Evolutionary conservation across 2,329 filamentous ascomycete species (phyloP).

Genomic region (Corynespora cassiicola): DNA sequence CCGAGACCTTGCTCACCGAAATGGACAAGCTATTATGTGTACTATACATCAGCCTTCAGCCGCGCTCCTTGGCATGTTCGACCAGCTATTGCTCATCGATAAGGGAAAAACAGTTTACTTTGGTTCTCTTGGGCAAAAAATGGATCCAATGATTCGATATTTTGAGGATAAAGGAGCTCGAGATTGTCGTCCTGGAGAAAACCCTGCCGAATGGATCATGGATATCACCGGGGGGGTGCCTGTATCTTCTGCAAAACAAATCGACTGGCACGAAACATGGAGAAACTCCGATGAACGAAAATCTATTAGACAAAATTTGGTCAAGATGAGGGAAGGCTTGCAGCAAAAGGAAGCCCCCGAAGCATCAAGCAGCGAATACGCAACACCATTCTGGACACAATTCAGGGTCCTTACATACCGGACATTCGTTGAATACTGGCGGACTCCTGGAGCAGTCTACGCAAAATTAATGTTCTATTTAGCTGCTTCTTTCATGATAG

Average conservation of each 20-base stretch:
- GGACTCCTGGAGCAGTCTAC: constrained; percentile 3
- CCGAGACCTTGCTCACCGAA: constrained; percentile 50
- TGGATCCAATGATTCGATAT: constrained; percentile 68
- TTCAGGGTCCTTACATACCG: not conserved
- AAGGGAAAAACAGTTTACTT: constrained; percentile 79
- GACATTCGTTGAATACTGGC: constrained; percentile 6
- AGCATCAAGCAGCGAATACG: too few relatives aligned
- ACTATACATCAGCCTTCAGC: constrained; percentile 82
- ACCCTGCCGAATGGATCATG: constrained; percentile 78
- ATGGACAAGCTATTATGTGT: constrained; percentile 68
- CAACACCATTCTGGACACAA: constrained; percentile 1
- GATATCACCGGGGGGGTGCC: too few relatives aligned
- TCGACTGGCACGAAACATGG: too few relatives aligned
- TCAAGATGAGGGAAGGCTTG: too few relatives aligned
- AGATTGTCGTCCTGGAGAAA: constrained; percentile 67
- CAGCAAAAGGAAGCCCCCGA: too few relatives aligned
- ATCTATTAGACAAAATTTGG: too few relatives aligned
- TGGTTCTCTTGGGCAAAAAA: constrained; percentile 74
- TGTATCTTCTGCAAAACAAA: too few relatives aligned
- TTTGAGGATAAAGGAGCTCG: constrained; percentile 73
- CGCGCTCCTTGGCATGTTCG: constrained; percentile 87
- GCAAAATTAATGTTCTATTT: constrained; percentile 4
- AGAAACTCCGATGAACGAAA: too few relatives aligned
- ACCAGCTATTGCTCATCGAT: constrained; percentile 75
- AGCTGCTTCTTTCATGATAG: constrained; percentile 1